Conservation (phyloP, 805 yeast genomes). For the Lipomyces starkeyi region DNA sequence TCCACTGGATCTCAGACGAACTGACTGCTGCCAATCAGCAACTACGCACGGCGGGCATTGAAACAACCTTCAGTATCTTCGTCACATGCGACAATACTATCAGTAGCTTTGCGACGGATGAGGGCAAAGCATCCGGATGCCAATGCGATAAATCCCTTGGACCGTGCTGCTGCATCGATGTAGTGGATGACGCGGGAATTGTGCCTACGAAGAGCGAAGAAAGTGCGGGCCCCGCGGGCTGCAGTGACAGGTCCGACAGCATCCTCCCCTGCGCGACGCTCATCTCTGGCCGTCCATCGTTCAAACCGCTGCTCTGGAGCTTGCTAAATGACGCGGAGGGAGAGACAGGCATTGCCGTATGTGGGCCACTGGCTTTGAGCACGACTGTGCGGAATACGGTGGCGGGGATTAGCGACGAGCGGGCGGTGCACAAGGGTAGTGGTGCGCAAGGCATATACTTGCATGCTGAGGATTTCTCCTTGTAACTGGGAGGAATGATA, state of each 20-base stretch:
- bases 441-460: conserved; percentile 37
- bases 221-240: background rate
- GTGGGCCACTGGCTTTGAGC: conserved; percentile 29
- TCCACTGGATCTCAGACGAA: conserved; percentile 12
- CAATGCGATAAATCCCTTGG: too few relatives aligned
- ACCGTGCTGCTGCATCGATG: too few relatives aligned
- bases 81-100: conserved; percentile 7
- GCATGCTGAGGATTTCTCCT: conserved; percentile 22
- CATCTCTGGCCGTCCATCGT: conserved; percentile 17
- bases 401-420: conserved; percentile 23
- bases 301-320: conserved; percentile 11
- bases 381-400: conserved; percentile 18
- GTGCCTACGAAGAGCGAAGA: background rate
- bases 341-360: conserved; percentile 33
- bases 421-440: conserved; percentile 36
- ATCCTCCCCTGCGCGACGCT: background rate
- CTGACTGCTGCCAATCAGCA: conserved; percentile 6
- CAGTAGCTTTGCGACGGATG: too few relatives aligned
- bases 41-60: background rate
- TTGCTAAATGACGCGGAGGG: conserved; percentile 27
- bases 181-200: too few relatives aligned
- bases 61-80: background rate
- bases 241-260: too few relatives aligned
- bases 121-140: background rate
- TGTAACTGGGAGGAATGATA: too few relatives aligned